These are phyloP conservation scores for Suillus placidus DNA, from an alignment of 768 basidiomycete species.

Conservation along the genomic window DNA sequence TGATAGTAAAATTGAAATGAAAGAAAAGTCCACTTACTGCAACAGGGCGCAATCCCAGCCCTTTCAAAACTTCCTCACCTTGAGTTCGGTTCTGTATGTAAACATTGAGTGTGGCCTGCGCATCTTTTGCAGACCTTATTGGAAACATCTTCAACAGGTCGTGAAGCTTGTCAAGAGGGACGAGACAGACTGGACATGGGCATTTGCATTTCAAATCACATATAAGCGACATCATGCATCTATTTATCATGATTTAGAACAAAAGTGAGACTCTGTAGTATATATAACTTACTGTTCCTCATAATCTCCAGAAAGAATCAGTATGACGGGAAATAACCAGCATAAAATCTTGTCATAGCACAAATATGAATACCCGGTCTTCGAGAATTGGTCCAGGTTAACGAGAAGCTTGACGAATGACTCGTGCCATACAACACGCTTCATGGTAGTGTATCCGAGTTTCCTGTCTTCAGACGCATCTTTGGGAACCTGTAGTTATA, in stretches of 20 bases:
- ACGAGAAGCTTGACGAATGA: constrained; percentile 37
- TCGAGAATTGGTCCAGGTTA: constrained; percentile 14
- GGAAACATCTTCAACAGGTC: constrained; percentile 16
- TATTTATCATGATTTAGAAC: too few relatives aligned
- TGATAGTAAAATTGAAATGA: too few relatives aligned
- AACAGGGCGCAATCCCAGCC: too few relatives aligned
- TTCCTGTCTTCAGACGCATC: too few relatives aligned
- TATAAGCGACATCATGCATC: constrained; percentile 39
- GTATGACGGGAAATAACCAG: constrained; percentile 22
- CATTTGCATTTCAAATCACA: constrained; percentile 27
- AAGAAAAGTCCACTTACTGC: too few relatives aligned
- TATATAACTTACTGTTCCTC: constrained; percentile 34
- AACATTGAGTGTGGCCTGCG: background rate
- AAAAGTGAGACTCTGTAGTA: too few relatives aligned
- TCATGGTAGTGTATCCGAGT: too few relatives aligned
- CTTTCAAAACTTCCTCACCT: too few relatives aligned
- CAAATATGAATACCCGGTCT: constrained; percentile 15
- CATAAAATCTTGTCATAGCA: constrained; percentile 9
- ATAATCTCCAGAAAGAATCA: constrained; percentile 29
- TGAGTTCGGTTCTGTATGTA: too few relatives aligned
- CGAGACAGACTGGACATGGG: constrained; percentile 42
- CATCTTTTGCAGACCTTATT: constrained; percentile 1
- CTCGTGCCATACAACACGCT: too few relatives aligned
- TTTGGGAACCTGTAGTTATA: too few relatives aligned
- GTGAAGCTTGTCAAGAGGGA: constrained; percentile 28